These are phyloP conservation scores for Aphanocladium album DNA, from an alignment of 2,329 filamentous ascomycete genomes.

Conservation along the genomic window DNA sequence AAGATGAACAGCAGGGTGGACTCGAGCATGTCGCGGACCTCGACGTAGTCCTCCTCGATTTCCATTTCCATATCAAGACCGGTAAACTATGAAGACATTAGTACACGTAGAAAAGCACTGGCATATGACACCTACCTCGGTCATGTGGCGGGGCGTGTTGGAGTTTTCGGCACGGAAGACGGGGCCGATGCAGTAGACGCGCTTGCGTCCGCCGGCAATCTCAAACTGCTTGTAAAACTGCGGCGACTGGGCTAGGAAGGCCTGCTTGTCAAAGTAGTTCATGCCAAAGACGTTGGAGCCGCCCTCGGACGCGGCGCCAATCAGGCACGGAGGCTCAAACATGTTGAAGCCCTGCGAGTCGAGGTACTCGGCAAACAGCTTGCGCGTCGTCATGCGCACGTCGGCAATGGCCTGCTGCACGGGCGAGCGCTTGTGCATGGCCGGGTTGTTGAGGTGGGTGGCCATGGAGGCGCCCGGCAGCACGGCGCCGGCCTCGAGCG, in stretches of 20 bases:
- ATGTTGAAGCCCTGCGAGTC: slow-evolving; percentile 68
- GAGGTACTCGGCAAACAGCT: slow-evolving; percentile 76
- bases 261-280: slow-evolving; percentile 81
- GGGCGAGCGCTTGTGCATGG: slow-evolving; percentile 86
- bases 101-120: too few relatives aligned
- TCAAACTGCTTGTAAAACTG: slow-evolving; percentile 88
- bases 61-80: slow-evolving; percentile 90
- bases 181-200: slow-evolving; percentile 72
- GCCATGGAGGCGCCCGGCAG: slow-evolving; percentile 73
- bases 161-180: slow-evolving; percentile 84
- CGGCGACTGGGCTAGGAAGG: slow-evolving; percentile 73
- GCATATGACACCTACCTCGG: slow-evolving; percentile 56
- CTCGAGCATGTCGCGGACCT: slow-evolving; percentile 69
- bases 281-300: slow-evolving; percentile 88
- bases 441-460: slow-evolving; percentile 85
- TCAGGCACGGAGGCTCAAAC: slow-evolving; percentile 85
- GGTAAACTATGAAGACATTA: too few relatives aligned
- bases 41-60: slow-evolving; percentile 71
- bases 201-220: slow-evolving; percentile 72
- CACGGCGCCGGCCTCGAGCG: slow-evolving; percentile 26
- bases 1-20: slow-evolving; percentile 75
- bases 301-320: slow-evolving; percentile 86
- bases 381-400: slow-evolving; percentile 52
- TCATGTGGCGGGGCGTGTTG: slow-evolving; percentile 81
- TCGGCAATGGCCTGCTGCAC: slow-evolving; percentile 77